These are phyloP conservation scores for Geosmithia putterillii DNA, from an alignment of 2,329 filamentous ascomycete genomes.

Conservation along the genomic window DNA sequence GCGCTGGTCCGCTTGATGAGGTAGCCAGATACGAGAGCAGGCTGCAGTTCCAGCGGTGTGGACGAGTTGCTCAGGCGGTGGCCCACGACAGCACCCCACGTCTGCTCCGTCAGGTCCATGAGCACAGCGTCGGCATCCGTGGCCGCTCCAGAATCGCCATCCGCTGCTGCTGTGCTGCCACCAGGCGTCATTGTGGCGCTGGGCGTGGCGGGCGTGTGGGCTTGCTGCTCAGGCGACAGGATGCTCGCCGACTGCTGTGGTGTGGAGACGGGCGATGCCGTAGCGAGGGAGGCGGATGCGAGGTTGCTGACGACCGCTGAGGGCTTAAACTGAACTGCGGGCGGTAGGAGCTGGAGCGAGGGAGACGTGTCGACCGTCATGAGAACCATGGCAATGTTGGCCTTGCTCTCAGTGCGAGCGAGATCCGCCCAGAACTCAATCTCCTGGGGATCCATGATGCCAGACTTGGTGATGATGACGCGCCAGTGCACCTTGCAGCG, in stretches of 20 bases:
- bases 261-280: slow-evolving; percentile 45
- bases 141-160: slow-evolving; percentile 21
- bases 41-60: slow-evolving; percentile 40
- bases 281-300: slow-evolving; percentile 30
- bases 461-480: slow-evolving; percentile 60
- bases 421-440: slow-evolving; percentile 45
- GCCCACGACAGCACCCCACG: slow-evolving; percentile 60
- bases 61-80: slow-evolving; percentile 52
- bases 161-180: background rate
- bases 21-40: slow-evolving; percentile 51
- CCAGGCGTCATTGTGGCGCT: slow-evolving; percentile 26
- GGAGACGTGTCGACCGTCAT: slow-evolving; percentile 55
- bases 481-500: slow-evolving; percentile 64
- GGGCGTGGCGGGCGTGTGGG: slow-evolving; percentile 35
- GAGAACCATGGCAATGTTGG: slow-evolving; percentile 42
- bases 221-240: slow-evolving; percentile 46
- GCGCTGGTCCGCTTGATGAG: slow-evolving; percentile 50
- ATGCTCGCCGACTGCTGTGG: slow-evolving; percentile 38
- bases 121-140: slow-evolving; percentile 48
- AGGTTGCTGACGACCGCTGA: slow-evolving; percentile 34
- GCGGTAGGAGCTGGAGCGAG: slow-evolving; percentile 49
- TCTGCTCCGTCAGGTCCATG: slow-evolving; percentile 61
- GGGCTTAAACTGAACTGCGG: slow-evolving; percentile 34
- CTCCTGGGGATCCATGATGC: slow-evolving; percentile 55
- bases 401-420: slow-evolving; percentile 36